Conservation (phyloP, 768 basidiomycete genomes). For the Trametes punicea region DNA sequence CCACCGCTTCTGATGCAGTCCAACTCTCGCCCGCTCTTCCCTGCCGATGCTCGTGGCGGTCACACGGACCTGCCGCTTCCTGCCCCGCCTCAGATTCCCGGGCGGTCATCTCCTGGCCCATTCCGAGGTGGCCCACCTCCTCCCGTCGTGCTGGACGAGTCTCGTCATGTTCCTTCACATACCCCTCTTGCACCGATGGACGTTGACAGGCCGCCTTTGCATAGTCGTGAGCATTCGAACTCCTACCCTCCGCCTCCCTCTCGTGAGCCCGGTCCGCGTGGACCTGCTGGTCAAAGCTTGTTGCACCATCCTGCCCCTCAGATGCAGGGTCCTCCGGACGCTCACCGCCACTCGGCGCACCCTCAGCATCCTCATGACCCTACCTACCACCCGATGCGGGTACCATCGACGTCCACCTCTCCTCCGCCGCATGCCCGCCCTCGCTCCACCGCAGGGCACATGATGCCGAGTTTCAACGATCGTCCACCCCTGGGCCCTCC, state of each 20-base stretch:
- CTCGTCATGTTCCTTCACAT: constrained; percentile 60
- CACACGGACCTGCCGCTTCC: constrained; percentile 46
- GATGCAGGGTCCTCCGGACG: constrained; percentile 38
- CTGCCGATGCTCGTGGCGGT: constrained; percentile 61
- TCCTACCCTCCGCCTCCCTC: constrained; percentile 31
- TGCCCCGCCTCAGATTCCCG: constrained; percentile 45
- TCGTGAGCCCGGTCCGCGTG: constrained; percentile 45
- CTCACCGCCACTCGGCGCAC: constrained; percentile 45
- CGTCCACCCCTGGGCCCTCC: constrained; percentile 43
- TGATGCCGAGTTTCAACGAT: constrained; percentile 27
- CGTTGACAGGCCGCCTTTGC: constrained; percentile 37
- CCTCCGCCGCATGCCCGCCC: constrained; percentile 49
- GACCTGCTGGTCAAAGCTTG: constrained; percentile 53
- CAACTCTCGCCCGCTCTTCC: constrained; percentile 52
- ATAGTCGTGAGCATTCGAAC: constrained; percentile 52
- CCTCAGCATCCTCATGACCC: constrained; percentile 53
- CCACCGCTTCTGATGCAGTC: constrained; percentile 64
- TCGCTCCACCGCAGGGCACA: constrained; percentile 42
- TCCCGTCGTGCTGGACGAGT: constrained; percentile 75
- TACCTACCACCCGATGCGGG: constrained; percentile 53
- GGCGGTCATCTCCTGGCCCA: constrained; percentile 57
- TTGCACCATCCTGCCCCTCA: constrained; percentile 70
- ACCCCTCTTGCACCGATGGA: constrained; percentile 78
- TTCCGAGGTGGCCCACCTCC: constrained; percentile 84
- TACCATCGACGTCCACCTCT: constrained; percentile 57